phyloP scores from a whole-genome alignment of 768 basidiomycete species.

The Boletus vermiculosoides region DNA sequence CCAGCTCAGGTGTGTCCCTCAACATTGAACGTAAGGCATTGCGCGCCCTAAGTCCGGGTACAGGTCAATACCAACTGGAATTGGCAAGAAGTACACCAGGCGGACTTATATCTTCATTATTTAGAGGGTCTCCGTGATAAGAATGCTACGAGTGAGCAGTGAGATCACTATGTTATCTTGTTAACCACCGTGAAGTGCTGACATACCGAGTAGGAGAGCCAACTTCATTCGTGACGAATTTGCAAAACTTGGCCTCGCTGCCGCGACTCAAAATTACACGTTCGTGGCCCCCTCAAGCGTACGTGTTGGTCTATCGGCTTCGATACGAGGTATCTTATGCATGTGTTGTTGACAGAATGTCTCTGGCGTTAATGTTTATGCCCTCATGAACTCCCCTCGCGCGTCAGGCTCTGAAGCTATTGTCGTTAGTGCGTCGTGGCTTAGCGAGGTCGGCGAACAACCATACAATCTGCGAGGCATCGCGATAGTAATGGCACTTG shows the following conservation, averaged over 20 bases:
- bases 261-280: slow-evolving; percentile 67
- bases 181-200: not conserved
- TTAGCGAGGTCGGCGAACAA: slow-evolving; percentile 58
- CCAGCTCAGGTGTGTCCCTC: slow-evolving; percentile 70
- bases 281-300: slow-evolving; percentile 57
- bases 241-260: slow-evolving; percentile 65
- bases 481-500: slow-evolving; percentile 82
- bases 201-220: slow-evolving; percentile 53
- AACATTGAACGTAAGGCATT: not conserved
- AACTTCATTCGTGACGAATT: slow-evolving; percentile 63
- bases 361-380: slow-evolving; percentile 79
- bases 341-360: slow-evolving; percentile 41
- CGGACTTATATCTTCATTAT: slow-evolving; percentile 75
- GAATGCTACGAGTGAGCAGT: slow-evolving; percentile 74
- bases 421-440: slow-evolving; percentile 89
- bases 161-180: slow-evolving; percentile 32
- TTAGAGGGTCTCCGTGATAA: slow-evolving; percentile 60
- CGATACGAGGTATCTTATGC: not conserved
- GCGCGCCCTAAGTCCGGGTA: slow-evolving; percentile 3
- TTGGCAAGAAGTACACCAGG: slow-evolving; percentile 86
- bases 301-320: not conserved
- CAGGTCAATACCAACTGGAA: slow-evolving; percentile 91
- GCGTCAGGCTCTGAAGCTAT: slow-evolving; percentile 94
- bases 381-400: slow-evolving; percentile 77
- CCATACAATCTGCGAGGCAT: slow-evolving; percentile 82